Percentiles rank a stretch among this genome's conserved stretches.
These are phyloP conservation scores for Russula vinacea DNA, from an alignment of 768 basidiomycete genomes.

Conservation along the genomic window DNA sequence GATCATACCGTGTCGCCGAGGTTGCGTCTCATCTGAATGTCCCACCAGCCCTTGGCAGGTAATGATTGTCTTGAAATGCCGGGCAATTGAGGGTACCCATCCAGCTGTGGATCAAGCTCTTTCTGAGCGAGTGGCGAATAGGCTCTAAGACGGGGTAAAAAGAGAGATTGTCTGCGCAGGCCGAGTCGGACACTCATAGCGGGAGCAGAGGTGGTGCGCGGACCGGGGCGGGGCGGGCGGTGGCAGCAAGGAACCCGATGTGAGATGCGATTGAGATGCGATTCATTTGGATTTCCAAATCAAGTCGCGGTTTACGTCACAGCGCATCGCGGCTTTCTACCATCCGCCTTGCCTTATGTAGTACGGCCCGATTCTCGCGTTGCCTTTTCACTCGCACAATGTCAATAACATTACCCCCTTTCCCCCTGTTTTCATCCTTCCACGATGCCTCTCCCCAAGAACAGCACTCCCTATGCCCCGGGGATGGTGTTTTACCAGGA, in stretches of 20 bases:
- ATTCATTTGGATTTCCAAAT: conserved; percentile 13
- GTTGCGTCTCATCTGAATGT: conserved; percentile 71
- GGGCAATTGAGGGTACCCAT: conserved; percentile 71
- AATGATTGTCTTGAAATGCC: conserved; percentile 62
- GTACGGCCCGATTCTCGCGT: not conserved
- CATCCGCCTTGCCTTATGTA: conserved; percentile 11
- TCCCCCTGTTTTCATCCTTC: not conserved
- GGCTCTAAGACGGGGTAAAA: not conserved
- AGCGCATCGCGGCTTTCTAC: not conserved
- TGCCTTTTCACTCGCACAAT: not conserved
- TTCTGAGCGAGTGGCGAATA: conserved; percentile 33
- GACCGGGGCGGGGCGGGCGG: not conserved
- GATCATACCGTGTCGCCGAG: conserved; percentile 69
- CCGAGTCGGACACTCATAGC: conserved; percentile 19
- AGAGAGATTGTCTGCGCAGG: conserved; percentile 15
- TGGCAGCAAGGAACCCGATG: not conserved
- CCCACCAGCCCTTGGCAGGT: conserved; percentile 69
- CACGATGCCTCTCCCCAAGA: not conserved
- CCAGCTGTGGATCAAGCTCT: conserved; percentile 63
- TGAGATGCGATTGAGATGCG: not conserved
- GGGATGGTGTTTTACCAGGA: conserved; percentile 1
- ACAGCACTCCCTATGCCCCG: not conserved
- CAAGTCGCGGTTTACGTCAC: conserved; percentile 4
- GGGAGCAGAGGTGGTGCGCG: not conserved
- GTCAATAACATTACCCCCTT: not conserved